Evolutionary conservation across 495 filamentous ascomycete genomes (phyloP), one percentile per base, ranked within the genome.

Genomic region (Hypoxylon lenormandii): DNA sequence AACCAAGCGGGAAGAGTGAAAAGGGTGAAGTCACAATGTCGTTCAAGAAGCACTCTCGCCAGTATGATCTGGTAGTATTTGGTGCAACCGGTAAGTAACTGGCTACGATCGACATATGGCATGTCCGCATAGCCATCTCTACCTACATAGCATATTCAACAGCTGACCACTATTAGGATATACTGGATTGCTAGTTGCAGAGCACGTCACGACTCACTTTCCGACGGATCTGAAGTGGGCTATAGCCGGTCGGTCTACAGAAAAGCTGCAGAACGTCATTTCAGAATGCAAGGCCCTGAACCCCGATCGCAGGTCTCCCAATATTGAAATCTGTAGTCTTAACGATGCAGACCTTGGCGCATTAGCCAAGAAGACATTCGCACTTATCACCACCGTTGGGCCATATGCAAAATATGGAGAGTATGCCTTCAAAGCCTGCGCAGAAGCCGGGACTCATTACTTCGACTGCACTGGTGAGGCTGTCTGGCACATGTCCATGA

Each of bases 141-240:
- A n/a, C n/a, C n/a, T 37, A 23, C 38, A 47, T 38, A 58, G 18
- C 55, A 57, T 58, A 15, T 47, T 51, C 11, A 4, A 53, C 8
- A 15, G 22, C 74, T 76, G 36, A 76, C 46, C 22, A 19, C 28
- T 66, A 21, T 87, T 87, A 69, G 94, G 94, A 18, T 97, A 96
- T 78, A 98, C 94, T 0, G 94, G 94, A 10, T 88, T 87, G 68
- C 80, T 90, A 23, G 89, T 86, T 36, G 90, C 89, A 42, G 88
- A 97, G 75, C 85, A 95, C 74, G 92, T 97, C 62, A 83, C 89
- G 40, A 84, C 84, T 38, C 78, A 86, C 57, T 84, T 92, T 1
- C 92, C 94, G 1, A 94, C 92, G 6, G 81, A 90, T 74, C 76
- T 97, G 21, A 93, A 87, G 81, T 98, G 94, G 94, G 94, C 93